Conservation (phyloP, 2,329 filamentous ascomycete genomes). For the Fusarium pilosicola region DNA sequence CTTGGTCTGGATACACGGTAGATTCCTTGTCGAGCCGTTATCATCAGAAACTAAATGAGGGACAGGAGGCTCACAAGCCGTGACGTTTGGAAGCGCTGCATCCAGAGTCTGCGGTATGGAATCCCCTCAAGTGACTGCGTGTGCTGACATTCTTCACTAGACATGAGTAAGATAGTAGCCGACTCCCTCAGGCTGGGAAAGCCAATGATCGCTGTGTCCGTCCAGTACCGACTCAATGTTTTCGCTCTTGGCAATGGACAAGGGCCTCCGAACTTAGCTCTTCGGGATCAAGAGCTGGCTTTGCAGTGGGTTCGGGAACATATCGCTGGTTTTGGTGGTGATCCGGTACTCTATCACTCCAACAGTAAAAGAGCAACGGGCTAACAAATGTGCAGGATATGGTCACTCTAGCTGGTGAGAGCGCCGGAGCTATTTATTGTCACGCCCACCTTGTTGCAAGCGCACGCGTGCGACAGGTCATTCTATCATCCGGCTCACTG, state of each 20-base stretch:
- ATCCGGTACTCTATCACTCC: conserved; percentile 31
- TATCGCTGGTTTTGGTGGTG: conserved; percentile 42
- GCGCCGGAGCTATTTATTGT: conserved; percentile 56
- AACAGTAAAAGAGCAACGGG: accelerated
- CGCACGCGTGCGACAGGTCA: conserved; percentile 42
- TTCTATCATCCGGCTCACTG: conserved; percentile 55
- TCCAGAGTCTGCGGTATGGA: conserved; percentile 54
- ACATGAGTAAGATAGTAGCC: conserved; percentile 45
- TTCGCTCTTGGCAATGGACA: conserved; percentile 56
- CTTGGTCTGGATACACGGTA: conserved; percentile 58
- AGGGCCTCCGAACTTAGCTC: conserved; percentile 50
- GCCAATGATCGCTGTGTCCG: conserved; percentile 29
- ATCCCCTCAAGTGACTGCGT: accelerated
- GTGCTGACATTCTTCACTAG: not conserved
- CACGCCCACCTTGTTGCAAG: conserved; percentile 55
- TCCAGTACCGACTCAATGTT: conserved; percentile 42
- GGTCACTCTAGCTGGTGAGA: conserved; percentile 57
- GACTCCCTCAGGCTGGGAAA: conserved; percentile 46
- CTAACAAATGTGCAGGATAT: conserved; percentile 40
- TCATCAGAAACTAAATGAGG: not conserved
- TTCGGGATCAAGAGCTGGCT: conserved; percentile 49
- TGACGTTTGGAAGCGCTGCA: conserved; percentile 55
- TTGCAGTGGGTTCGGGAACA: conserved; percentile 46
- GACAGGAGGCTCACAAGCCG: conserved; percentile 54
- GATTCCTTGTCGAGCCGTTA: accelerated